Evolutionary conservation across 1,284 basidiomycete species (phyloP).

Genomic region (Fomitopsis schrenkii): DNA sequence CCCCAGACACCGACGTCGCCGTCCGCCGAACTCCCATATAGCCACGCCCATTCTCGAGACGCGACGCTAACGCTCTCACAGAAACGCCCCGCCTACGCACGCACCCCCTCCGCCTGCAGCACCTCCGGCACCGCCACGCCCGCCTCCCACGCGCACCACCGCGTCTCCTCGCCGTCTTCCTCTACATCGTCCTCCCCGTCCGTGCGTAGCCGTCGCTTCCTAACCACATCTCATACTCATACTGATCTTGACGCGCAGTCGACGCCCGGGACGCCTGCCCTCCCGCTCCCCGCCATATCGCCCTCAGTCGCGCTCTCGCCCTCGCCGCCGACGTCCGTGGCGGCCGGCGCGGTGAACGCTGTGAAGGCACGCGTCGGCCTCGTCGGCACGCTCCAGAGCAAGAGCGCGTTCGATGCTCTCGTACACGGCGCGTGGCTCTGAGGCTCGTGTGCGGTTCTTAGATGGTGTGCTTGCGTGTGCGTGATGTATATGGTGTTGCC

Average conservation of each 20-base stretch:
- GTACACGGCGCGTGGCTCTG: constrained; percentile 29
- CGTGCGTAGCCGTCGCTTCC: neutral
- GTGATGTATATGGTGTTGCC: neutral
- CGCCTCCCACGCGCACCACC: constrained; percentile 8
- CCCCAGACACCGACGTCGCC: neutral
- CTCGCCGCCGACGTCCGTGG: neutral
- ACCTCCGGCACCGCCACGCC: constrained; percentile 27
- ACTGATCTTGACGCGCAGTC: neutral
- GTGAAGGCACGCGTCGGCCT: constrained; percentile 19
- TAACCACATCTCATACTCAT: neutral
- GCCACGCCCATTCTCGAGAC: neutral
- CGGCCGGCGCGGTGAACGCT: neutral
- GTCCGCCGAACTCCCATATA: neutral
- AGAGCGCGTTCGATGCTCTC: constrained; percentile 28
- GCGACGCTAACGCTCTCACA: constrained; percentile 5
- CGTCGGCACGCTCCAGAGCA: constrained; percentile 27
- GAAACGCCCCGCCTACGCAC: constrained; percentile 25
- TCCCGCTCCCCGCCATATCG: neutral
- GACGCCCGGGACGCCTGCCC: neutral
- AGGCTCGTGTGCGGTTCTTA: neutral
- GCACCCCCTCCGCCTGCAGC: constrained; percentile 18
- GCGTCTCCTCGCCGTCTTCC: constrained; percentile 3
- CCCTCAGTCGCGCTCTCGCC: neutral
- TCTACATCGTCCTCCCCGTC: neutral
- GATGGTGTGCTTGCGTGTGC: too few species aligned